Conservation (phyloP, 768 basidiomycete genomes). For the Mycena alexandri region DNA sequence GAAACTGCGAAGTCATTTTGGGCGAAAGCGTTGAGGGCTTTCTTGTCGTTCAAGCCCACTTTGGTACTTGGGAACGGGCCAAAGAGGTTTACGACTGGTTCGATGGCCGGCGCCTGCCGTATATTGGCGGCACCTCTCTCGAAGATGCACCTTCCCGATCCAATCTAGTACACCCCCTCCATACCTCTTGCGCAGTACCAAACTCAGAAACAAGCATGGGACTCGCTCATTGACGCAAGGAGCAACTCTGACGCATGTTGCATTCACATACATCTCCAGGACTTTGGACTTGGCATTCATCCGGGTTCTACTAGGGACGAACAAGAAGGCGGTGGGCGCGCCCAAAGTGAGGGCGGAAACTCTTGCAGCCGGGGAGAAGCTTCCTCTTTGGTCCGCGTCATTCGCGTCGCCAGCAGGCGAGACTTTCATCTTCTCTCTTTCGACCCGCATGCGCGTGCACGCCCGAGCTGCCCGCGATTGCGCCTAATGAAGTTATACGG, state of each 20-base stretch:
- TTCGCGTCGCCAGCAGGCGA: slow-evolving; percentile 4
- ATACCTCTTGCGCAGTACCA: not conserved
- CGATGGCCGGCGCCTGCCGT: slow-evolving; percentile 1
- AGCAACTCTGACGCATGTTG: slow-evolving; percentile 1
- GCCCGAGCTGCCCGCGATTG: slow-evolving; percentile 1
- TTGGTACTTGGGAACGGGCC: slow-evolving; percentile 3
- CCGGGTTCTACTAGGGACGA: not conserved
- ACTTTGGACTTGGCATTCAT: not conserved
- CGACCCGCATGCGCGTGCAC: not conserved
- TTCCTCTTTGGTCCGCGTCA: not conserved
- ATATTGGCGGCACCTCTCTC: slow-evolving; percentile 2
- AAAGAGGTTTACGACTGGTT: slow-evolving; percentile 6
- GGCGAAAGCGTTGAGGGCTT: slow-evolving; percentile 8
- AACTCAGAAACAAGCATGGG: slow-evolving; percentile 8
- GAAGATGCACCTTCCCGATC: slow-evolving; percentile 17
- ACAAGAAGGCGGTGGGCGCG: slow-evolving; percentile 10
- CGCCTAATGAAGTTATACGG: slow-evolving; percentile 4
- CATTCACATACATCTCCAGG: slow-evolving; percentile 8
- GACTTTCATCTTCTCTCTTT: not conserved
- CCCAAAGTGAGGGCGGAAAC: slow-evolving; percentile 10
- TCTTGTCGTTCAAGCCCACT: slow-evolving; percentile 5
- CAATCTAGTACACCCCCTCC: slow-evolving; percentile 1
- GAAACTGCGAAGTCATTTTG: not conserved
- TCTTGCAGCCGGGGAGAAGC: slow-evolving; percentile 13
- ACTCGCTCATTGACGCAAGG: slow-evolving; percentile 2